Conservation (phyloP, 2,329 filamentous ascomycete genomes). For the Aspergillus brasiliensis region DNA sequence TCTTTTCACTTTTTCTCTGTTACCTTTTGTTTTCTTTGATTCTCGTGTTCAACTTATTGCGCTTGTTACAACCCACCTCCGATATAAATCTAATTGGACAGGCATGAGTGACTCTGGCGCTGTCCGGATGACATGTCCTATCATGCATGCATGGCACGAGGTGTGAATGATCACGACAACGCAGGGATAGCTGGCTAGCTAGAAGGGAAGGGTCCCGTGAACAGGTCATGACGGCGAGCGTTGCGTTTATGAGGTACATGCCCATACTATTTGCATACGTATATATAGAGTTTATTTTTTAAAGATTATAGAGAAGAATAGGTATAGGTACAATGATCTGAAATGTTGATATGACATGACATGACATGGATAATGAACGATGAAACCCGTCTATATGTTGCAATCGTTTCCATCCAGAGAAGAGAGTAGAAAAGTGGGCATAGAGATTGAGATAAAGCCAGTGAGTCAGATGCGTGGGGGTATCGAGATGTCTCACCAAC, state of each 20-base stretch:
- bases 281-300: slow-evolving; percentile 2
- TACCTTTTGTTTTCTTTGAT: neutral
- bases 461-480: neutral
- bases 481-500: neutral
- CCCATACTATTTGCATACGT: slow-evolving; percentile 8
- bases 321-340: slow-evolving; percentile 1
- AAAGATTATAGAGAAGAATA: neutral
- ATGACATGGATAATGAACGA: slow-evolving; percentile 1
- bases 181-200: neutral
- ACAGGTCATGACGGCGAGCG: slow-evolving; percentile 2
- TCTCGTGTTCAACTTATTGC: neutral
- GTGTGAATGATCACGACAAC: slow-evolving; percentile 4
- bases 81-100: neutral
- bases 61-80: neutral
- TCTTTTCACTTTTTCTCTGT: neutral
- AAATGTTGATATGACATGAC: neutral
- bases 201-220: neutral
- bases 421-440: neutral
- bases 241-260: slow-evolving; percentile 4
- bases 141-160: slow-evolving; percentile 10
- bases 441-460: neutral
- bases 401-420: neutral
- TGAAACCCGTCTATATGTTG: slow-evolving; percentile 1
- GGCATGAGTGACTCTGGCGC: neutral
- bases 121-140: neutral